Evolutionary conservation across 2,329 filamentous ascomycete genomes (phyloP).

Genomic region (Neurospora crassa): DNA sequence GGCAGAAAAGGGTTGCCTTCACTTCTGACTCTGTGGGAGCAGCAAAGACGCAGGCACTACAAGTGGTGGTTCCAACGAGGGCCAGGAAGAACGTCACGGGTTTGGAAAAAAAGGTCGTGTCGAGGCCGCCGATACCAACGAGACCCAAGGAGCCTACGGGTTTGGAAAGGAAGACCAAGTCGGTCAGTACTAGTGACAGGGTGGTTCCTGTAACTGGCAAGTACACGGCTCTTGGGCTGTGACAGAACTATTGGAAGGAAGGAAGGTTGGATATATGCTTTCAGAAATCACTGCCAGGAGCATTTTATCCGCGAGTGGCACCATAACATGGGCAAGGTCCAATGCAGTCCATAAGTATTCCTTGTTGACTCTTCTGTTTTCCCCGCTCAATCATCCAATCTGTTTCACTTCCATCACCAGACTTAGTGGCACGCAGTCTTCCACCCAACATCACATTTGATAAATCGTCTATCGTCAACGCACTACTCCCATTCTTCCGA

Average conservation of each 20-base stretch:
- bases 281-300: background rate
- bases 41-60: background rate
- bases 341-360: background rate
- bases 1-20: background rate
- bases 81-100: background rate
- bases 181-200: conserved; percentile 9
- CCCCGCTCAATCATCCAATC: background rate
- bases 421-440: background rate
- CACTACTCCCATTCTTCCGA: background rate
- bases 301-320: background rate
- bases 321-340: background rate
- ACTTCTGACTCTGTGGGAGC: background rate
- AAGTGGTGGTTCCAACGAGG: background rate
- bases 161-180: conserved; percentile 10
- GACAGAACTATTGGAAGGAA: background rate
- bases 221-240: conserved; percentile 26
- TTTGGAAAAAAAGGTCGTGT: background rate
- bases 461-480: background rate
- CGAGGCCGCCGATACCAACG: background rate
- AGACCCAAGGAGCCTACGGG: background rate
- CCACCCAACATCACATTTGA: background rate
- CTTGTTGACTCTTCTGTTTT: background rate
- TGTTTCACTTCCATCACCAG: background rate
- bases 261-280: background rate
- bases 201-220: conserved; percentile 16